Base-by-base conservation (phyloP, 805 yeast genomes). In the Kurtzmaniella fragi region DNA sequence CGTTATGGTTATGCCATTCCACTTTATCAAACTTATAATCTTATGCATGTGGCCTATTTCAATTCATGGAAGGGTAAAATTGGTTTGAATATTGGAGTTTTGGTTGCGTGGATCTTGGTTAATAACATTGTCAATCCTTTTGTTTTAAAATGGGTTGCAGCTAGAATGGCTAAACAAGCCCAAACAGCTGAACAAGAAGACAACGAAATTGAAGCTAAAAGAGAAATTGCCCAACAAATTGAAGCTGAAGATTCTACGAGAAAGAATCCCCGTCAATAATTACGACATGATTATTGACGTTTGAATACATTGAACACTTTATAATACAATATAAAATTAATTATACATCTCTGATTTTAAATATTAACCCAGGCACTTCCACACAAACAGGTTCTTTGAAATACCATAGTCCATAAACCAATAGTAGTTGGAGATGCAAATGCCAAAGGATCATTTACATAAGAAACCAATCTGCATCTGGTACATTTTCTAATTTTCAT, bases 371-470 rank as follows among this genome's bases (percentile, higher is more conserved):
- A 84, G 3, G 80, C 71, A 29, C 86, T 84, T 0, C 93, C 93
- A 57, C 95, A 85, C 28, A 84, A 63, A 59, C 95, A 85, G 17
- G 77, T 77, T 44, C 89, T 66, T 48, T 82, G 89, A 54, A 78
- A 81, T 1, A 82, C 80, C 62, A 78, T 66, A 1, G 83, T 73
- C 84, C 87, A 75, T 40, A 58, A 51, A 8, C 64, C 71, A 27
- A 65, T 45, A 39, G 67, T 39, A 43, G 50, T 44, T 28, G 56
- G 46, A 12, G 53, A 39, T 13, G 62, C 64, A 43, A 65, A 71
- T 5, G 65, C 62, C 25, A 57, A 39, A 33, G 73, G 61, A 46
- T 70, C 75, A 8, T 57, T 49, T 2, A 62, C 57, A 14, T 65
- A 57, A 0, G 81, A 71, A 2, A 65, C 48, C 6, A 71, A 59